A percentile compares a stretch with the other conserved stretches of the same genome.
Evolutionary conservation across 306 rosid genomes (phyloP).

Genomic region (Elaeagnus macrophylla): DNA sequence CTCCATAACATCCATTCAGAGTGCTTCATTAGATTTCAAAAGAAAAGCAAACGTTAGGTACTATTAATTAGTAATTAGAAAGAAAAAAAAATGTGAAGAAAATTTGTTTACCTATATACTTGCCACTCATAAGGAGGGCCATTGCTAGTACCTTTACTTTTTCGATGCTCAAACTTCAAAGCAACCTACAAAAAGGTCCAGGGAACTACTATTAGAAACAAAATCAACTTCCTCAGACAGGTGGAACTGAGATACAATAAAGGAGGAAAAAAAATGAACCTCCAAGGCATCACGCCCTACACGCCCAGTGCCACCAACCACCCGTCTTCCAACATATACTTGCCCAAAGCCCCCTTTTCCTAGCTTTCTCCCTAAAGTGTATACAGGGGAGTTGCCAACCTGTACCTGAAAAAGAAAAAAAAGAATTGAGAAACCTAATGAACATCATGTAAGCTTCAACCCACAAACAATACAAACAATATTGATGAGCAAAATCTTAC

Average conservation of each 20-base stretch:
- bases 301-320: constrained; percentile 19
- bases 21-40: constrained; percentile 11
- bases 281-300: constrained; percentile 26
- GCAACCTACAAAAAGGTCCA: constrained; percentile 25
- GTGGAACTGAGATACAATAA: constrained; percentile 1
- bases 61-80: constrained; percentile 1
- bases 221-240: constrained; percentile 5
- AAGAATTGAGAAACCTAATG: neutral
- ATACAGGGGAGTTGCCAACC: constrained; percentile 26
- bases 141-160: constrained; percentile 30
- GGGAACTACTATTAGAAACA: neutral
- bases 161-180: constrained; percentile 29
- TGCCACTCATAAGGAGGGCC: constrained; percentile 38
- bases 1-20: constrained; percentile 33
- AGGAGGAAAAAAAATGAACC: constrained; percentile 12
- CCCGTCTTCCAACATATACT: constrained; percentile 31
- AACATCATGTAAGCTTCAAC: neutral
- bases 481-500: neutral
- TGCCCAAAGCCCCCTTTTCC: constrained; percentile 36
- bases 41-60: constrained; percentile 16
- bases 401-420: constrained; percentile 20
- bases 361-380: constrained; percentile 29
- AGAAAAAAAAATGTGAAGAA: neutral
- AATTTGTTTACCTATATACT: constrained; percentile 25
- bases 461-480: neutral